Percentiles rank a stretch among this genome's conserved stretches.
Conservation (phyloP, 1,139 yeast genomes). For the Pichia sp. region DNA sequence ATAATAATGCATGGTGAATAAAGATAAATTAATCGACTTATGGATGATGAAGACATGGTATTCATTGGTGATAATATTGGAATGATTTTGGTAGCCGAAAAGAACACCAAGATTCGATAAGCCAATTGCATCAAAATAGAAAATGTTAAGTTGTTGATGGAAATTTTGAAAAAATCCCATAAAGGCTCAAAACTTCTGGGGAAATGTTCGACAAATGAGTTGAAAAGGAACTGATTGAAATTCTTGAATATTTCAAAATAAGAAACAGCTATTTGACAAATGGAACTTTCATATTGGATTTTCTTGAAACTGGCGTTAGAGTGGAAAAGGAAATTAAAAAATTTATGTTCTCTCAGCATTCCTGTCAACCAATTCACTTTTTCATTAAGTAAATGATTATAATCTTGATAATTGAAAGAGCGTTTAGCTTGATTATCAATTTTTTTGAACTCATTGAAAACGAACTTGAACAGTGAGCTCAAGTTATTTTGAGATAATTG, state of each 20-base stretch:
- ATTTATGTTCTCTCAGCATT: no score
- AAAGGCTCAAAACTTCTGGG: slow-evolving; percentile 57
- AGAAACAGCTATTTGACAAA: slow-evolving; percentile 1
- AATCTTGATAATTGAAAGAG: neutral
- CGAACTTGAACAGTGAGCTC: slow-evolving; percentile 23
- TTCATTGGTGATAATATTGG: slow-evolving; percentile 53
- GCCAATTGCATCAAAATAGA: slow-evolving; percentile 76
- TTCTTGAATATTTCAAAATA: slow-evolving; percentile 13
- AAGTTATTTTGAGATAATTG: slow-evolving; percentile 51
- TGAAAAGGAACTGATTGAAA: slow-evolving; percentile 15
- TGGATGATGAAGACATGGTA: slow-evolving; percentile 17
- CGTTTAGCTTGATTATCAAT: slow-evolving; percentile 25
- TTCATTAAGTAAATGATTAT: neutral
- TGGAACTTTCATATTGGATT: no score
- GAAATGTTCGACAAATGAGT: slow-evolving; percentile 31
- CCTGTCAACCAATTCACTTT: neutral
- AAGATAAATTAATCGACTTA: slow-evolving; percentile 62
- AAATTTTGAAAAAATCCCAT: slow-evolving; percentile 59
- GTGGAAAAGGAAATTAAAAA: no score
- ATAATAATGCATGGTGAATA: slow-evolving; percentile 91
- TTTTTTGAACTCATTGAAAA: slow-evolving; percentile 33
- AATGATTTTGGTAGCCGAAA: slow-evolving; percentile 88
- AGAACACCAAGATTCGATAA: slow-evolving; percentile 79
- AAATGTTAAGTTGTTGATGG: slow-evolving; percentile 69
- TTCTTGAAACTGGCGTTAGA: no score